Evolutionary conservation across 805 yeast genomes (phyloP), one percentile per base, ranked within the genome.

Genomic region (Ogataea polymorpha): DNA sequence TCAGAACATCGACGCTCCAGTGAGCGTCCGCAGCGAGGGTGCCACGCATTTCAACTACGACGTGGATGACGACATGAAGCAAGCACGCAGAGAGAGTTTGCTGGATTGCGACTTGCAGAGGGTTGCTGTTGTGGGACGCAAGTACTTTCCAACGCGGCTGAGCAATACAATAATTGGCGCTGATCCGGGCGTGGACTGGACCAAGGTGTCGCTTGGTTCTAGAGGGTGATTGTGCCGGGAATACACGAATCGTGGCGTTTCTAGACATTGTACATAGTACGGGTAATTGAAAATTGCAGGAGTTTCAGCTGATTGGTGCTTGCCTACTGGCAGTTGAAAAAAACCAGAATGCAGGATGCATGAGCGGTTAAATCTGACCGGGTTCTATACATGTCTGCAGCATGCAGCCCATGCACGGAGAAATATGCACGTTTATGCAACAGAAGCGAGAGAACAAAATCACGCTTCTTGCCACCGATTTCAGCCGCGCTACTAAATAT

Each of bases 1-100:
- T 77, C 99, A 93, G 65, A 77, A 82, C 42, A 67, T 93, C 12
- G 99, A 93, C 66, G 86, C 96, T 1, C 99, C 99, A 10, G 72
- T 77, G 31, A 82, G 90, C 56, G 82, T 88, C 12, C 75, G 85
- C 35, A 72, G 77, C 25, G 96, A 93, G 62, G 96, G 96, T 10
- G 68, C 77, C 50, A 62, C 74, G 12, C 62, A 69, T 11, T 86
- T 90, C 64, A 67, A 75, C 38, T 77, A 80, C 42, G 89, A 85
- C 1, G 72, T 91, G 26, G 78, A 83, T 24, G 87, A 85, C 51
- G 88, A 82, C 24, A 73, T 85, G 81, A 77, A 82, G 57, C 96
- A 91, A 61, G 67, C 65, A 33, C 76, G 97, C 59, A 80, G 99
- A 65, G 83, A 79, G 49, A 71, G 72, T 43, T 68, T 93, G 44